Evolutionary conservation across 306 rosid species (phyloP).

Genomic region (Ochetophila trinervis): DNA sequence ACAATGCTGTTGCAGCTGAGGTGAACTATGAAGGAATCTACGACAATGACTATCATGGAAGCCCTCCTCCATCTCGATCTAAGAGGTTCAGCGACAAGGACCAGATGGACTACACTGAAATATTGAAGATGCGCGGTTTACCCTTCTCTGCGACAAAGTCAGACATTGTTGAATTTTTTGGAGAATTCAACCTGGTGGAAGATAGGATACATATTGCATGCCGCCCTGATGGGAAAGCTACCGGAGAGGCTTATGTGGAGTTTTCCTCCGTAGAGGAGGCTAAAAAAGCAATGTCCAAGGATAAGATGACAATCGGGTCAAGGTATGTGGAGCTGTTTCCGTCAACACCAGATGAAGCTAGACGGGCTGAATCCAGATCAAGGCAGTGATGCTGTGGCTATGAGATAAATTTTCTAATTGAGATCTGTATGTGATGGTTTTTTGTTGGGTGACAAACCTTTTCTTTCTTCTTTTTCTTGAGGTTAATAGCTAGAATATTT

Average conservation of each 20-base stretch:
- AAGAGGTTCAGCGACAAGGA: slow-evolving; percentile 91
- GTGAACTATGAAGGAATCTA: slow-evolving; percentile 80
- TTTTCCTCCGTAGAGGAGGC: slow-evolving; percentile 86
- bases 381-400: slow-evolving; percentile 59
- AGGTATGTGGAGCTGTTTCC: slow-evolving; percentile 99
- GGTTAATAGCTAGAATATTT: slow-evolving; percentile 7
- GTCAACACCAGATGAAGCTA: slow-evolving; percentile 91
- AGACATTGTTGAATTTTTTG: slow-evolving; percentile 73
- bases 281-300: slow-evolving; percentile 86
- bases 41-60: slow-evolving; percentile 80
- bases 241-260: slow-evolving; percentile 97
- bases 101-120: slow-evolving; percentile 90
- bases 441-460: slow-evolving; percentile 5
- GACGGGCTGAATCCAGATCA: slow-evolving; percentile 94
- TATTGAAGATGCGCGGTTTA: slow-evolving; percentile 96
- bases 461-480: neutral
- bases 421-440: slow-evolving; percentile 1
- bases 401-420: neutral
- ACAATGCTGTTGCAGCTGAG: slow-evolving; percentile 87
- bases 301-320: slow-evolving; percentile 96
- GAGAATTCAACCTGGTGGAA: slow-evolving; percentile 68
- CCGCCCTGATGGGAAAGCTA: slow-evolving; percentile 97
- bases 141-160: slow-evolving; percentile 66
- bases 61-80: slow-evolving; percentile 85
- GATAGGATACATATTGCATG: slow-evolving; percentile 83